Evolutionary conservation across 2,329 filamentous ascomycete species (phyloP), one percentile per base, ranked within the genome.

Genomic region (Colletotrichum tropicicola): DNA sequence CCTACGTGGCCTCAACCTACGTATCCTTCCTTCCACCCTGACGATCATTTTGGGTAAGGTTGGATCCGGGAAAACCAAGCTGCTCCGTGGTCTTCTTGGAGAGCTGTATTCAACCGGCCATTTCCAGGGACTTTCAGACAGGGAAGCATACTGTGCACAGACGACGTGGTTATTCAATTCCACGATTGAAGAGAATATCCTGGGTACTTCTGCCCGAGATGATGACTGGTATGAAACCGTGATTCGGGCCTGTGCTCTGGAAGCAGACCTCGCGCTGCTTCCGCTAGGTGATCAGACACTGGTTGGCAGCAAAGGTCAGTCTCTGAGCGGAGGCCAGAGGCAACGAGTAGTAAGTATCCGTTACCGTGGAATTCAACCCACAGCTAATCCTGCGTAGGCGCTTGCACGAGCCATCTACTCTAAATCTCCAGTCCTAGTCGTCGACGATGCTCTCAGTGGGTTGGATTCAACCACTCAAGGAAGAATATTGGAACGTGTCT

Each of bases 361-460:
- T n/a, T n/a, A n/a, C n/a, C n/a, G n/a, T n/a, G n/a, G n/a, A n/a
- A n/a, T n/a, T n/a, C n/a, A n/a, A n/a, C n/a, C n/a, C n/a, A n/a
- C n/a, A n/a, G n/a, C n/a, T n/a, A n/a, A n/a, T n/a, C n/a, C n/a
- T n/a, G n/a, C n/a, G n/a, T n/a, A n/a, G n/a, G 78, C 80, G 70
- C 64, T 85, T 1, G 83, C 83, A 2, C 74, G 84, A n/a, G 82
- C 83, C 2, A 69, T 85, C 0, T 86, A 83, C 59, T 73, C 79
- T 1, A 68, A 73, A 9, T 84, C 2, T n/a, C 82, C 3, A 23
- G n/a, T n/a, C n/a, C n/a, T n/a, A n/a, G n/a, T 86, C 3, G 68
- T 86, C 1, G 84, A 86, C 54, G 82, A 86, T 57, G 70, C 77
- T 0, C 77, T 85, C 35, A 81, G 81, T 44, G 79, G 77, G 0